Evolutionary conservation across 306 rosid species (phyloP).

Genomic region (Crataegus laevigata): DNA sequence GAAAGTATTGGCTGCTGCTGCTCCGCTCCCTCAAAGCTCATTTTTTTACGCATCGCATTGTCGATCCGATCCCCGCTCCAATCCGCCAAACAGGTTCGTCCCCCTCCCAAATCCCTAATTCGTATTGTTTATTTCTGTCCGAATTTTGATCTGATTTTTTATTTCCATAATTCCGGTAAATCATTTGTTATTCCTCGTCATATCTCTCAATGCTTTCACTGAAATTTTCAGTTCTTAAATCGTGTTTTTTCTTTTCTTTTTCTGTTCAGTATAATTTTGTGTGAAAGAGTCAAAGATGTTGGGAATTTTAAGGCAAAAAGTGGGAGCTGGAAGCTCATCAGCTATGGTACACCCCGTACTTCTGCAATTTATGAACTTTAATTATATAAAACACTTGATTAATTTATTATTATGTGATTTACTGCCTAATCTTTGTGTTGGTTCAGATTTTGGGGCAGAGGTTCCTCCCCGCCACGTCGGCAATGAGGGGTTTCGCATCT

Average conservation of each 20-base stretch:
- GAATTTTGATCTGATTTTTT: background rate
- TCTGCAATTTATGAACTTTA: background rate
- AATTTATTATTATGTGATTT: background rate
- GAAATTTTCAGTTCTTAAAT: background rate
- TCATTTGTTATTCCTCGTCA: background rate
- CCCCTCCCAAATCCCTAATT: background rate
- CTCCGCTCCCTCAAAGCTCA: background rate
- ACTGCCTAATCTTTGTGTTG: background rate
- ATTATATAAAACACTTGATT: background rate
- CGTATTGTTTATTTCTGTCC: background rate
- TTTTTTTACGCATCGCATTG: background rate
- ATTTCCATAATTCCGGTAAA: background rate
- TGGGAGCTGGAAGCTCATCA: constrained; percentile 37
- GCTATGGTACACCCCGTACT: constrained; percentile 21
- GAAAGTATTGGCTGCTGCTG: background rate
- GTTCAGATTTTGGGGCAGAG: constrained; percentile 25
- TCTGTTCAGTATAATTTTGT: constrained; percentile 2
- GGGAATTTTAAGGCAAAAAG: constrained; percentile 55
- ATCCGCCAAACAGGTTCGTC: background rate
- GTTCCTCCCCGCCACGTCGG: constrained; percentile 49
- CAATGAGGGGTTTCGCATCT: constrained; percentile 56
- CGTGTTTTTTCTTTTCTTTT: background rate
- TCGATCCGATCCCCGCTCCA: constrained; percentile 9
- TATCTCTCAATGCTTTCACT: background rate
- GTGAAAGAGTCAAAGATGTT: constrained; percentile 37